phyloP scores from a whole-genome alignment of 78 protist genomes.

The Dictyostelium purpureum region DNA sequence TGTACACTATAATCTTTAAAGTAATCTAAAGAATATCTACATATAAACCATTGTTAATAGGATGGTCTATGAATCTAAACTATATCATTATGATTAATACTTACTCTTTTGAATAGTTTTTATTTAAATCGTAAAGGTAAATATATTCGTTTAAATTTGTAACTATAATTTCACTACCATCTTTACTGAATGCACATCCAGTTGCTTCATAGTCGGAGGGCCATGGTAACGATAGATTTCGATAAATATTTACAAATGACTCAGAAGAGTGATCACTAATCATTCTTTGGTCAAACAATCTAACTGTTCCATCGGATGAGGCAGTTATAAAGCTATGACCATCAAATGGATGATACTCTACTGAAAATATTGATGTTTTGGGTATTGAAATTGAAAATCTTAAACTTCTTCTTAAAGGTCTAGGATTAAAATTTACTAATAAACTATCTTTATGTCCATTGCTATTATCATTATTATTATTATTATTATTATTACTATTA shows the following conservation, averaged over 20 bases:
- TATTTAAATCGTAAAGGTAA: constrained; percentile 61
- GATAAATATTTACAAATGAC: constrained; percentile 69
- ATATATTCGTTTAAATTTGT: constrained; percentile 50
- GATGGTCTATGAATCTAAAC: not conserved
- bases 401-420: constrained; percentile 18
- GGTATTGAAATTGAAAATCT: not conserved
- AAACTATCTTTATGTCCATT: not conserved
- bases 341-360: constrained; percentile 79
- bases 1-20: constrained; percentile 12
- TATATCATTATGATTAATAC: not conserved
- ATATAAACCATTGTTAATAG: not conserved
- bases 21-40: constrained; percentile 47
- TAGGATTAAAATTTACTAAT: constrained; percentile 23
- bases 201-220: constrained; percentile 47
- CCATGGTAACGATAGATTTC: constrained; percentile 38
- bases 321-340: constrained; percentile 50
- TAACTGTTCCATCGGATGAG: constrained; percentile 63
- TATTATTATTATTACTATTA: not conserved
- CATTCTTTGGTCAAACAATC: constrained; percentile 62
- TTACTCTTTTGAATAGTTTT: constrained; percentile 53
- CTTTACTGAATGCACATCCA: constrained; percentile 42
- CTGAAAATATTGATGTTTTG: constrained; percentile 45
- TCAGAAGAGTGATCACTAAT: constrained; percentile 28
- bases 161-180: constrained; percentile 63
- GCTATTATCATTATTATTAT: not conserved